Percentiles rank a stretch among this genome's conserved stretches.
phyloP scores from a whole-genome alignment of 208 protist species.

The Borovskyia barvae region DNA sequence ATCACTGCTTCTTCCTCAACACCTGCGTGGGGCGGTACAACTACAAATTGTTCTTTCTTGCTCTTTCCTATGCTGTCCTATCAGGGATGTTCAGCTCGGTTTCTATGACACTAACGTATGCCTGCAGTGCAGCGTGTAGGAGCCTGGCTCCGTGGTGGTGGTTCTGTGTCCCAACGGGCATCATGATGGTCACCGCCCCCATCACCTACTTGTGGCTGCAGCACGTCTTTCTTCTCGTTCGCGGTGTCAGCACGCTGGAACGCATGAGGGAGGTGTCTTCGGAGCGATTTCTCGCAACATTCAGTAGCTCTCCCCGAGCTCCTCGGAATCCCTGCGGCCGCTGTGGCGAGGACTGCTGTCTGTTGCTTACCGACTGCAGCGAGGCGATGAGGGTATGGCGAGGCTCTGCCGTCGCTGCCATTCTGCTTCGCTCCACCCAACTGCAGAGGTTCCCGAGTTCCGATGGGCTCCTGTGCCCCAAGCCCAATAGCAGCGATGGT shows the following conservation, averaged over 20 bases:
- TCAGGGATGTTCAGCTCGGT: slow-evolving; percentile 27
- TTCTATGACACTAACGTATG: slow-evolving; percentile 16
- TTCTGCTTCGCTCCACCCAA: too few species aligned
- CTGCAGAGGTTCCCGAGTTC: too few species aligned
- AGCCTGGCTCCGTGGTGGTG: slow-evolving; percentile 27
- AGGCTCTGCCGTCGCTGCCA: too few species aligned
- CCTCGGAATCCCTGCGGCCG: background rate
- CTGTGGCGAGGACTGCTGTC: slow-evolving; percentile 4
- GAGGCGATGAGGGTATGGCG: too few species aligned
- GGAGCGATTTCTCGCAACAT: slow-evolving; percentile 22
- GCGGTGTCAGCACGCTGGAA: slow-evolving; percentile 54
- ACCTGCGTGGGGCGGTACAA: slow-evolving; percentile 88
- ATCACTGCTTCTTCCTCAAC: slow-evolving; percentile 89
- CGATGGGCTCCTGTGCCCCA: too few species aligned
- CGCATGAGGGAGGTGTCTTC: slow-evolving; percentile 15
- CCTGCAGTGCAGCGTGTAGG: slow-evolving; percentile 7
- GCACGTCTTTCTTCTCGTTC: slow-evolving; percentile 42
- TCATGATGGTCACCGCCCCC: slow-evolving; percentile 16
- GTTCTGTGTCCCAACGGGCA: slow-evolving; percentile 22
- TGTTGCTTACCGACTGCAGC: background rate
- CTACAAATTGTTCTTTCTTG: slow-evolving; percentile 86
- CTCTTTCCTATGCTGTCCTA: slow-evolving; percentile 51
- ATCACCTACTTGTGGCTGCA: slow-evolving; percentile 31
- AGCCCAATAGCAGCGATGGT: too few species aligned
- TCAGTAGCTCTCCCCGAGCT: background rate